Conservation (phyloP, 2,329 filamentous ascomycete species). For the Aspergillus ustus region DNA sequence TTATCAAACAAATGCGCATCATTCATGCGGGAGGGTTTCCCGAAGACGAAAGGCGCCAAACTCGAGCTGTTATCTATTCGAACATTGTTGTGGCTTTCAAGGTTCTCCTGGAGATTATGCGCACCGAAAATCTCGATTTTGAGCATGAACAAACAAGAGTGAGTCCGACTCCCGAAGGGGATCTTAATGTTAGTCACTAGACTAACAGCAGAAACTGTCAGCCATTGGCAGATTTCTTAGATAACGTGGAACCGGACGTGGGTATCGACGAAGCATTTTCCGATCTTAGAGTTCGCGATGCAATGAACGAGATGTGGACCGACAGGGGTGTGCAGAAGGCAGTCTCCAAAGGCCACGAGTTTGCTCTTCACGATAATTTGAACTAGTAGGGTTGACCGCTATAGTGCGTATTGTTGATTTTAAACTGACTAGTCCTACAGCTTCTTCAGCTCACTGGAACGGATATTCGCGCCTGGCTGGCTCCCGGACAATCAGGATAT, state of each 20-base stretch:
- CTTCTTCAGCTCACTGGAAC: slow-evolving; percentile 80
- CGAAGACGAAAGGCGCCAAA: slow-evolving; percentile 86
- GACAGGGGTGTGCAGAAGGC: slow-evolving; percentile 83
- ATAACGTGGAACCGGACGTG: slow-evolving; percentile 77
- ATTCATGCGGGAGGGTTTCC: slow-evolving; percentile 94
- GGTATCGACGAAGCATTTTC: slow-evolving; percentile 81
- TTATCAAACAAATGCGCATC: slow-evolving; percentile 98
- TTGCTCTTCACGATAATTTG: slow-evolving; percentile 92
- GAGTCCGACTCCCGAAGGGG: slow-evolving; percentile 38
- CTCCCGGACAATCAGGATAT: slow-evolving; percentile 94
- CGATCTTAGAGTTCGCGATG: slow-evolving; percentile 62
- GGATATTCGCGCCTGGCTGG: slow-evolving; percentile 76
- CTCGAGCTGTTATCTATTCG: slow-evolving; percentile 92
- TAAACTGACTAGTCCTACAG: slow-evolving; percentile 50
- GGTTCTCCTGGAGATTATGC: slow-evolving; percentile 88
- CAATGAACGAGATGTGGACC: slow-evolving; percentile 82
- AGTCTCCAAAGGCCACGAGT: slow-evolving; percentile 94
- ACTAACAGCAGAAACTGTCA: slow-evolving; percentile 43
- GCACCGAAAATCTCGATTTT: slow-evolving; percentile 78
- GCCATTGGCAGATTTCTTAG: slow-evolving; percentile 78
- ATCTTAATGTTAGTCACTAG: neutral
- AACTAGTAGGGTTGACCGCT: slow-evolving; percentile 71
- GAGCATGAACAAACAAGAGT: slow-evolving; percentile 80
- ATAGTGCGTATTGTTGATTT: neutral
- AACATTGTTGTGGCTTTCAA: slow-evolving; percentile 94